Conservation (phyloP, 2,329 filamentous ascomycete genomes). For the Sporothrix brasiliensis region DNA sequence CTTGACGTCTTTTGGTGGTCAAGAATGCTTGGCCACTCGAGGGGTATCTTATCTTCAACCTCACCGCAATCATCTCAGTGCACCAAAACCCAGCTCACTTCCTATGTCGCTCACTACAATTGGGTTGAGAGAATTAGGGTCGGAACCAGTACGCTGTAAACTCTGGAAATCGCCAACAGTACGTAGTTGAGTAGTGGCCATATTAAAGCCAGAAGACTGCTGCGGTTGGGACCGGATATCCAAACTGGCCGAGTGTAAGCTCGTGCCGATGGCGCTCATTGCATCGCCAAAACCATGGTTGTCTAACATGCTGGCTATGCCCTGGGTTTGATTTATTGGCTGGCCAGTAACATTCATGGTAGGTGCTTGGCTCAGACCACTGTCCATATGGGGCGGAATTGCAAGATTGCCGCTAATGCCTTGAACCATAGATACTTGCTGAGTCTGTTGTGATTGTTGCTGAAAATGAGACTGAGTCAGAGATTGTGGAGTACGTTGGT, state of each 20-base stretch:
- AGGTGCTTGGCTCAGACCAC: slow-evolving; percentile 29
- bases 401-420: slow-evolving; percentile 41
- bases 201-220: slow-evolving; percentile 47
- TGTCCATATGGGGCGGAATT: slow-evolving; percentile 37
- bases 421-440: slow-evolving; percentile 43
- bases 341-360: slow-evolving; percentile 24
- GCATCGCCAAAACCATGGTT: slow-evolving; percentile 26
- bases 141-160: slow-evolving; percentile 51
- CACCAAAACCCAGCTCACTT: slow-evolving; percentile 48
- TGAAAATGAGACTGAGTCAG: not conserved
- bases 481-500: not conserved
- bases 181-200: slow-evolving; percentile 47
- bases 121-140: slow-evolving; percentile 44
- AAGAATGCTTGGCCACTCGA: not conserved
- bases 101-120: slow-evolving; percentile 46
- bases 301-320: slow-evolving; percentile 21
- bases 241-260: slow-evolving; percentile 37
- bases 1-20: not conserved
- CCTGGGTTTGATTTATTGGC: slow-evolving; percentile 24
- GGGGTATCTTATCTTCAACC: not conserved
- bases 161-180: slow-evolving; percentile 56
- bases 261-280: slow-evolving; percentile 38
- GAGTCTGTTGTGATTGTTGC: slow-evolving; percentile 39
- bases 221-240: slow-evolving; percentile 45
- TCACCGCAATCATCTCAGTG: slow-evolving; percentile 41